phyloP scores from a whole-genome alignment of 352 stramenopile genomes.

The Phytopythium boreale region DNA sequence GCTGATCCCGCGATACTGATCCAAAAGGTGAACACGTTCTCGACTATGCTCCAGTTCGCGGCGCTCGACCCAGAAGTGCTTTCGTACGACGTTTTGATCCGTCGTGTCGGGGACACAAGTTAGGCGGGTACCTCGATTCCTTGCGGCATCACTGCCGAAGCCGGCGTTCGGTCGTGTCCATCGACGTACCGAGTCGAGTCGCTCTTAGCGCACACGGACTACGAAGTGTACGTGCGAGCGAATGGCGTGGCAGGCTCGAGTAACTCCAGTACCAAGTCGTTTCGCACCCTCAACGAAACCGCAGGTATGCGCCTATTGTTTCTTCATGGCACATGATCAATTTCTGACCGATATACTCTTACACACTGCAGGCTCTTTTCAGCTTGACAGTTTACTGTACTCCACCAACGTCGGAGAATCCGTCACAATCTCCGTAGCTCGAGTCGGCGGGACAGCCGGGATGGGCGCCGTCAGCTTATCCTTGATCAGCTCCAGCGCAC shows the following conservation, averaged over 20 bases:
- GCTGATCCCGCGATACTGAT: constrained; percentile 13
- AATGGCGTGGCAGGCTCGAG: constrained; percentile 27
- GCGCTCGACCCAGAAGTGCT: constrained; percentile 34
- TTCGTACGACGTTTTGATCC: constrained; percentile 25
- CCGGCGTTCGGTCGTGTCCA: constrained; percentile 8
- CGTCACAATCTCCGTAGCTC: constrained; percentile 23
- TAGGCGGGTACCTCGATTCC: not conserved
- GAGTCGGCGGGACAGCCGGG: constrained; percentile 33
- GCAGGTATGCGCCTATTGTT: constrained; percentile 7
- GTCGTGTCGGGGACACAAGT: not conserved
- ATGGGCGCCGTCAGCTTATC: constrained; percentile 23
- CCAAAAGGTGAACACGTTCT: constrained; percentile 37
- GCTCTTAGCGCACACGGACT: constrained; percentile 16
- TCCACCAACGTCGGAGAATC: constrained; percentile 13
- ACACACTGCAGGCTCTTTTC: constrained; percentile 10
- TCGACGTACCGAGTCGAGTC: constrained; percentile 13
- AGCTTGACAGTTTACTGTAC: constrained; percentile 21
- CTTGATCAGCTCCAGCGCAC: constrained; percentile 23
- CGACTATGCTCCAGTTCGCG: constrained; percentile 22
- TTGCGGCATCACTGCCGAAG: not conserved
- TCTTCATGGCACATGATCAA: not conserved
- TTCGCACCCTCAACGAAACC: constrained; percentile 15
- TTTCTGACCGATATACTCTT: not conserved
- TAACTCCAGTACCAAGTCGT: not conserved
- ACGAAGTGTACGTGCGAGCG: constrained; percentile 23